Base-by-base conservation (phyloP, 768 basidiomycete species). In the Suillus hirtellus region DNA sequence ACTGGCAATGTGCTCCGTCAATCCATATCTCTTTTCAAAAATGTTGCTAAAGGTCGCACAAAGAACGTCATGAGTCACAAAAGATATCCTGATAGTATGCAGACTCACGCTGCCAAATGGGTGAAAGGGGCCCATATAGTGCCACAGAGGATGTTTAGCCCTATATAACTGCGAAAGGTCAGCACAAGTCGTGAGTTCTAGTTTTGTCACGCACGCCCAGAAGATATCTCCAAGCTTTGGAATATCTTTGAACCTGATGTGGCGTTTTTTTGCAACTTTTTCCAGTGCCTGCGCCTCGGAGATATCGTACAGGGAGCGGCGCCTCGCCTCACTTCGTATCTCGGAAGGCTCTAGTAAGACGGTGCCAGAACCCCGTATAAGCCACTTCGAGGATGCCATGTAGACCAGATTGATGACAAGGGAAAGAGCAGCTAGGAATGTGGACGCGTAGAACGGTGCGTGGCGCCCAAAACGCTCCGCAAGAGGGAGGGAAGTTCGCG, bases 91-190 rank as follows among this genome's bases (percentile, higher is more conserved):
- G n/a, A 6, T 42, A 4, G 31, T 4, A 5, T 24, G n/a, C 54
- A 8, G 37, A 73, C 86, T 70, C 70, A 90, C 89, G 91, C 80
- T 14, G 88, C 85, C 49, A 93, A 84, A 69, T 92, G 90, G 12
- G 84, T 85, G 71, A 91, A 92, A 3, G 91, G 92, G 3, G 85
- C 78, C 91, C 91, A 93, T 42, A 92, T 85, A 64, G 85, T 79
- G 19, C 91, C 91, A 64, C 89, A 93, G 17, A 92, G 76, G 14
- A 92, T 72, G 65, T 93, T 93, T n/a, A 91, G 69, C 2, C 82
- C 86, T 62, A 92, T 86, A 71, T 92, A 92, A 17, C 89, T 90
- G 66, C 8, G 34, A 34, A 60, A 7, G 37, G 21, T 67, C 64
- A 62, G 65, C 43, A 59, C 24, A 37, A 37, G 46, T 21, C 31